A percentile compares a stretch with the other conserved stretches of the same genome.
Evolutionary conservation across 2,329 filamentous ascomycete genomes (phyloP).

Genomic region (Pseudocercospora musae): DNA sequence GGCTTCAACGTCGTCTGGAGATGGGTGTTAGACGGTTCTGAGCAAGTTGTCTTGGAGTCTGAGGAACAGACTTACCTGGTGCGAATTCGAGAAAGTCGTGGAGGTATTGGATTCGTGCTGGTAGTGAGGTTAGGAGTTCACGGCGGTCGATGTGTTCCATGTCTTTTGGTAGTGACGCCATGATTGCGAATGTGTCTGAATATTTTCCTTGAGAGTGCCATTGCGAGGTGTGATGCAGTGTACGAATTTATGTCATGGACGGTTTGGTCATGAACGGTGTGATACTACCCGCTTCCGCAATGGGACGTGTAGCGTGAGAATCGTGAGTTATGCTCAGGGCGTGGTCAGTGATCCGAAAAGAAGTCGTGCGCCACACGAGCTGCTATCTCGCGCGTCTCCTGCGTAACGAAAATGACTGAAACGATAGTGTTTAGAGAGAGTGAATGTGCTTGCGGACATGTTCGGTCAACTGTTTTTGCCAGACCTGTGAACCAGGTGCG

Average conservation of each 20-base stretch:
- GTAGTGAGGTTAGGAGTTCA: conserved; percentile 68
- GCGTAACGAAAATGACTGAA: neutral
- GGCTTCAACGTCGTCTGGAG: conserved; percentile 66
- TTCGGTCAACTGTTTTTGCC: neutral
- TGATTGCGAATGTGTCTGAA: neutral
- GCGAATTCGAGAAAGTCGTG: conserved; percentile 72
- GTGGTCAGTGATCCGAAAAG: neutral
- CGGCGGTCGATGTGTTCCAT: conserved; percentile 64
- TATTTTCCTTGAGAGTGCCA: neutral
- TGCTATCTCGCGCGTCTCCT: neutral
- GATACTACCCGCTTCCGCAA: neutral
- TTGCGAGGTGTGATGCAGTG: neutral
- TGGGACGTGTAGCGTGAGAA: neutral
- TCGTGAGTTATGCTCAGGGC: neutral
- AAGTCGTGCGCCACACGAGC: neutral
- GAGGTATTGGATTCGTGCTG: conserved; percentile 67
- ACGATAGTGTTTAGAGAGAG: neutral
- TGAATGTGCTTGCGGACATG: neutral
- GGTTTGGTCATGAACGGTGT: neutral
- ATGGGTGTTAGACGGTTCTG: neutral
- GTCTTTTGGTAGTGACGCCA: conserved; percentile 20
- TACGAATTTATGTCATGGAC: neutral
- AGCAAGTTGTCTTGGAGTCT: too few species aligned
- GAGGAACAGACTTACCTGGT: conserved; percentile 12
- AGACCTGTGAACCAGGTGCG: neutral